A percentile compares a stretch with the other conserved stretches of the same genome.
These are phyloP conservation scores for Venturia nashicola DNA, from an alignment of 2,329 filamentous ascomycete species.

Conservation along the genomic window DNA sequence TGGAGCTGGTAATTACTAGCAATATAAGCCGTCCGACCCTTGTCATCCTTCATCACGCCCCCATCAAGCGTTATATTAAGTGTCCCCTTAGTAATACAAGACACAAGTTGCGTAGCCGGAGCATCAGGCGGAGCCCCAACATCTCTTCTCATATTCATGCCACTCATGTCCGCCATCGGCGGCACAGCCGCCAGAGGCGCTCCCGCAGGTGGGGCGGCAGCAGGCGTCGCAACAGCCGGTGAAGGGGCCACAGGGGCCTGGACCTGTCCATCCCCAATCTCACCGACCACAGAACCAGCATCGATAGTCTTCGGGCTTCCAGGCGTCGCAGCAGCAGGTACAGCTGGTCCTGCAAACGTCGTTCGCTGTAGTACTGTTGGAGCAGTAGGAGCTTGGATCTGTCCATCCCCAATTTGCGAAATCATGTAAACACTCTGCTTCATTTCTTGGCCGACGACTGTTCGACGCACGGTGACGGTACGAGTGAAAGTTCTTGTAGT, in stretches of 20 bases:
- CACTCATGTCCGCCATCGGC: not conserved
- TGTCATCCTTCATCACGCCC: conserved; percentile 52
- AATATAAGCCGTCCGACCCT: conserved; percentile 63
- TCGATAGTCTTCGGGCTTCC: not conserved
- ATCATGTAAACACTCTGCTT: not conserved
- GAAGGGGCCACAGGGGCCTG: conserved; percentile 6
- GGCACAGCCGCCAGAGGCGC: not conserved
- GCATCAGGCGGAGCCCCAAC: not conserved
- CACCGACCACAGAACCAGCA: not conserved
- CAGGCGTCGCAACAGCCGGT: not conserved
- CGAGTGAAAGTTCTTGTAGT: not conserved
- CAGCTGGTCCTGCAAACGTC: not conserved
- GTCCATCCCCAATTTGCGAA: conserved; percentile 12
- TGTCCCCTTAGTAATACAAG: not conserved
- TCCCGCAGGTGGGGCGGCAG: too few relatives aligned
- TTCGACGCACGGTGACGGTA: not conserved
- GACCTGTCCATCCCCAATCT: conserved; percentile 12
- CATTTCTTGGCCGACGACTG: not conserved
- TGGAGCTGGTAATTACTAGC: conserved; percentile 60
- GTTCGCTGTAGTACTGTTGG: not conserved
- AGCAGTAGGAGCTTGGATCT: conserved; percentile 11
- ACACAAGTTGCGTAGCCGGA: not conserved
- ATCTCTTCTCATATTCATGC: not conserved
- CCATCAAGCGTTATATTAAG: conserved; percentile 52
- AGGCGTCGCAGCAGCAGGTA: not conserved